These are phyloP conservation scores for Gossypium davidsonii DNA, from an alignment of 441 rosid genomes.

Conservation along the genomic window DNA sequence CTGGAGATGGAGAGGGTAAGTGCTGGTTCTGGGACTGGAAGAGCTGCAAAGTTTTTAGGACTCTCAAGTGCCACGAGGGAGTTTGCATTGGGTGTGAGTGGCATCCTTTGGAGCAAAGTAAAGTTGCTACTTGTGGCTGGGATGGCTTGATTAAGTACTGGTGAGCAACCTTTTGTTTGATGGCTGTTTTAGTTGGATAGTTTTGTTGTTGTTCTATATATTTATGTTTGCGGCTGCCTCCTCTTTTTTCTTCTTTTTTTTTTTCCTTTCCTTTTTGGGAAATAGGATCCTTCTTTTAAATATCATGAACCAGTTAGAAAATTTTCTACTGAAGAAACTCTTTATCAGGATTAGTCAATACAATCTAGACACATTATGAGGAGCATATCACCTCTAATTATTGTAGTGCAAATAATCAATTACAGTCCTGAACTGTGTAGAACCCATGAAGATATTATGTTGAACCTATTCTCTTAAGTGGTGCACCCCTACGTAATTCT, in stretches of 20 bases:
- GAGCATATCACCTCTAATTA: neutral
- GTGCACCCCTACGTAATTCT: neutral
- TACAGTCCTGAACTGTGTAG: neutral
- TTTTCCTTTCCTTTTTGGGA: neutral
- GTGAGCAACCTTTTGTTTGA: constrained; percentile 39
- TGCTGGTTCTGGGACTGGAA: constrained; percentile 99
- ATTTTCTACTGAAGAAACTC: neutral
- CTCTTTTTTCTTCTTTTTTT: too few relatives aligned
- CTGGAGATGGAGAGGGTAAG: constrained; percentile 97
- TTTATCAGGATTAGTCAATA: neutral
- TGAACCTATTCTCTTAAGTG: neutral
- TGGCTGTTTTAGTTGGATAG: neutral
- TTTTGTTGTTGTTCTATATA: neutral
- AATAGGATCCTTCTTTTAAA: neutral
- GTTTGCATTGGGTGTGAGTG: constrained; percentile 84
- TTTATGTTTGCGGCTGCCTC: neutral
- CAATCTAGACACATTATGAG: neutral
- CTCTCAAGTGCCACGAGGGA: constrained; percentile 83
- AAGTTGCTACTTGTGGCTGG: constrained; percentile 99
- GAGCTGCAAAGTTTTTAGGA: constrained; percentile 90
- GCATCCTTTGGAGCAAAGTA: constrained; percentile 99
- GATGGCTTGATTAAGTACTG: constrained; percentile 98
- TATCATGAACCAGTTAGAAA: neutral
- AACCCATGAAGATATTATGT: neutral
- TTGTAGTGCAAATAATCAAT: neutral